Conservation (phyloP, 208 protist species). For the Leishmania tropica region DNA sequence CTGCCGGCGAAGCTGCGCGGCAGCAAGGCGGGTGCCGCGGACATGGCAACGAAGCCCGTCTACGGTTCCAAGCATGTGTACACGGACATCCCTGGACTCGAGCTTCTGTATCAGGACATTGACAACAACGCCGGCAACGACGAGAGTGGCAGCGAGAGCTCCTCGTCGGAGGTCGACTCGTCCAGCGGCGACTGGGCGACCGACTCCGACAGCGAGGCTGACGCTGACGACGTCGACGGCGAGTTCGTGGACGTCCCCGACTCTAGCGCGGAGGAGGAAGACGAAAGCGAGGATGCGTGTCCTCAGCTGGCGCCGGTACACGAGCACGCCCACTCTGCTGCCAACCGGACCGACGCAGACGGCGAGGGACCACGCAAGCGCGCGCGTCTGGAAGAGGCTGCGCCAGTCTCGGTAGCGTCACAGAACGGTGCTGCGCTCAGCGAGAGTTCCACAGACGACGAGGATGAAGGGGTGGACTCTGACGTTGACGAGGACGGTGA, state of each 20-base stretch:
- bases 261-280: conserved; percentile 35
- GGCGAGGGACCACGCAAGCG: conserved; percentile 13
- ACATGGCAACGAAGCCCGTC: conserved; percentile 45
- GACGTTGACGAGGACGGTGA: conserved; percentile 4
- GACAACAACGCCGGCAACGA: conserved; percentile 56
- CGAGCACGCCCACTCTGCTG: background rate
- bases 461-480: background rate
- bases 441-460: background rate
- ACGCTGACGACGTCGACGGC: conserved; percentile 75
- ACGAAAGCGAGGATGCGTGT: conserved; percentile 48
- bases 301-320: conserved; percentile 65
- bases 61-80: conserved; percentile 76
- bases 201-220: conserved; percentile 68
- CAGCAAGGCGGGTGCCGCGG: conserved; percentile 44
- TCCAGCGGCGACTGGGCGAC: conserved; percentile 73
- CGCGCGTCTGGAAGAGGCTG: background rate
- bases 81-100: conserved; percentile 86
- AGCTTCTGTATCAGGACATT: conserved; percentile 78
- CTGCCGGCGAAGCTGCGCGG: conserved; percentile 94
- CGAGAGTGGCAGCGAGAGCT: conserved; percentile 26
- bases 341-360: background rate
- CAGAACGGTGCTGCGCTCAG: background rate
- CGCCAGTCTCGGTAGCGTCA: background rate
- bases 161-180: conserved; percentile 17
- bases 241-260: conserved; percentile 70